Conservation (phyloP, 2,329 filamentous ascomycete species). For the Epichloe brachyelytri region DNA sequence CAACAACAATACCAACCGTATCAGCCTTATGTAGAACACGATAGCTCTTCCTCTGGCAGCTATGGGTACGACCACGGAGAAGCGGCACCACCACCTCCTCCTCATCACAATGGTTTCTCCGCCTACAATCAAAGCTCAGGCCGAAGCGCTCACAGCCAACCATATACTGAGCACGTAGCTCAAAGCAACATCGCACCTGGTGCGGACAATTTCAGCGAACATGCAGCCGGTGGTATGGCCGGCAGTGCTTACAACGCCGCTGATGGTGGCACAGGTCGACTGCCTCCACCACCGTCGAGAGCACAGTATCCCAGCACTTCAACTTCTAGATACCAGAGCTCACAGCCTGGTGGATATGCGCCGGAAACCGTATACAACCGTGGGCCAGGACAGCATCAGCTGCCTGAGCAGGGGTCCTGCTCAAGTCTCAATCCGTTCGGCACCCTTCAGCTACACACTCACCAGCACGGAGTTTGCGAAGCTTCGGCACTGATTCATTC, state of each 20-base stretch:
- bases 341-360: constrained; percentile 11
- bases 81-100: neutral
- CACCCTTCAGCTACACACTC: constrained; percentile 23
- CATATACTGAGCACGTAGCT: constrained; percentile 12
- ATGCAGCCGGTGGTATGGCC: constrained; percentile 51
- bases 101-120: constrained; percentile 12
- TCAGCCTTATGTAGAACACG: neutral
- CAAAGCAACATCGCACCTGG: constrained; percentile 41
- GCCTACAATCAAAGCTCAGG: constrained; percentile 11
- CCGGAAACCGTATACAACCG: constrained; percentile 2
- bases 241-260: constrained; percentile 55
- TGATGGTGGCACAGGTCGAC: constrained; percentile 28
- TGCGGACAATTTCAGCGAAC: constrained; percentile 52
- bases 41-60: neutral
- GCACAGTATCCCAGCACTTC: constrained; percentile 13
- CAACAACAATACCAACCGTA: neutral
- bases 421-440: constrained; percentile 29
- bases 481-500: constrained; percentile 33
- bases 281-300: constrained; percentile 26
- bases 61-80: neutral
- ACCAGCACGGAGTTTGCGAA: constrained; percentile 37
- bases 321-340: constrained; percentile 9
- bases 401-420: constrained; percentile 26
- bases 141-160: constrained; percentile 12
- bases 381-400: constrained; percentile 6